Conservation (phyloP, 768 basidiomycete species). For the Russula sp. region DNA sequence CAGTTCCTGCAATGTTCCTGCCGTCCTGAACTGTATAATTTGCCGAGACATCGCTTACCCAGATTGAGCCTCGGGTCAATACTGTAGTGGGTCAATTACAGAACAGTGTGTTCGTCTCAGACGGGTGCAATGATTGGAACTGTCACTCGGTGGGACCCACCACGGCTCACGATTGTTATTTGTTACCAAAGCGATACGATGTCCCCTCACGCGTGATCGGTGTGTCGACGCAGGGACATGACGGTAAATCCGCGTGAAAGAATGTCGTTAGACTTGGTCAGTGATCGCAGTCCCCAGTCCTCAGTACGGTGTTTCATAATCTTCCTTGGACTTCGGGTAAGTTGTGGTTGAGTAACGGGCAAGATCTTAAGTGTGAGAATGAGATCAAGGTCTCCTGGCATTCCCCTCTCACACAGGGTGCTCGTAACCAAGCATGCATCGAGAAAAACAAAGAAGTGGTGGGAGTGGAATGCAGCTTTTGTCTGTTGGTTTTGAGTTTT, state of each 20-base stretch:
- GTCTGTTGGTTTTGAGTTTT: not conserved
- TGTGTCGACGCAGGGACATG: slow-evolving; percentile 5
- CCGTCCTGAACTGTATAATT: slow-evolving; percentile 5
- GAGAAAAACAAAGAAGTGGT: not conserved
- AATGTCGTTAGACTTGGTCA: slow-evolving; percentile 1
- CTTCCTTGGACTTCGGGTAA: no score
- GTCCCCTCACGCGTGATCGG: slow-evolving; percentile 4
- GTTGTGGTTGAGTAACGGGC: no score
- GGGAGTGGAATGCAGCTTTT: no score
- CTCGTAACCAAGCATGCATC: slow-evolving; percentile 16
- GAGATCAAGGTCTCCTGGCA: not conserved
- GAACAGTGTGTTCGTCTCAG: not conserved
- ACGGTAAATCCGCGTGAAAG: slow-evolving; percentile 9
- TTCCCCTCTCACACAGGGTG: slow-evolving; percentile 1
- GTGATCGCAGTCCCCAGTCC: slow-evolving; percentile 6
- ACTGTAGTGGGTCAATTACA: no score
- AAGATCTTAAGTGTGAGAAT: not conserved
- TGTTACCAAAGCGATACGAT: not conserved
- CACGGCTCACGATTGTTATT: not conserved
- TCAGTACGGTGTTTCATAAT: no score
- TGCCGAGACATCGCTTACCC: slow-evolving; percentile 7
- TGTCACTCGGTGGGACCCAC: not conserved
- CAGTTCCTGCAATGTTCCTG: not conserved
- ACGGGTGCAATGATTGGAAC: not conserved
- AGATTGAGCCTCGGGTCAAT: not conserved